Evolutionary conservation across 148 eudicot genomes (phyloP).

Genomic region (Amaranthus hypochondriacus): DNA sequence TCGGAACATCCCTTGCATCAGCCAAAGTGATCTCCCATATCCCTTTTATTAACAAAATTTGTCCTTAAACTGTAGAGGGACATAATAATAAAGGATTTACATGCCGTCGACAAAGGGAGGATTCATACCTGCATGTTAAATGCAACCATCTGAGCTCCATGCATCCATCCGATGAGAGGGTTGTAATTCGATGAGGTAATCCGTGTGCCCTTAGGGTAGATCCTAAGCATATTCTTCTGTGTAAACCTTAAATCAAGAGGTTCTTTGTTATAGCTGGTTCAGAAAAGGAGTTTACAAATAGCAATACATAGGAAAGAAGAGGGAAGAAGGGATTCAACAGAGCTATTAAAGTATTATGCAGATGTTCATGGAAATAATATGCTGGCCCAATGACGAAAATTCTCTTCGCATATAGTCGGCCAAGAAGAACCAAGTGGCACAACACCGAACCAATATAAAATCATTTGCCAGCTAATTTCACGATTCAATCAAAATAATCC

Average conservation of each 20-base stretch:
- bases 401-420: too few species aligned
- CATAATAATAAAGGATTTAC: not conserved
- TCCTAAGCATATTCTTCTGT: slow-evolving; percentile 64
- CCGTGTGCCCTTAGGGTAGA: slow-evolving; percentile 81
- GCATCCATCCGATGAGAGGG: slow-evolving; percentile 77
- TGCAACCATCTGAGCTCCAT: slow-evolving; percentile 97
- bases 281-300: not conserved
- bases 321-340: not conserved
- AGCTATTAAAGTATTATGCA: too few species aligned
- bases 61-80: not conserved
- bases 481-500: too few species aligned
- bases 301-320: not conserved
- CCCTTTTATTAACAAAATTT: slow-evolving; percentile 41
- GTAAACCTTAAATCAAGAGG: slow-evolving; percentile 50
- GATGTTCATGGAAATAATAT: too few species aligned
- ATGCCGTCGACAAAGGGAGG: not conserved
- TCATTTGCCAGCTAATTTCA: too few species aligned
- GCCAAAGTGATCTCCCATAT: slow-evolving; percentile 68
- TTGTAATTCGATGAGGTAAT: slow-evolving; percentile 77
- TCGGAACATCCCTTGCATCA: slow-evolving; percentile 88
- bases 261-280: not conserved
- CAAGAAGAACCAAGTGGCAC: too few species aligned
- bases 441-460: too few species aligned
- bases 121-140: slow-evolving; percentile 75
- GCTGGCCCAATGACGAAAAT: too few species aligned